phyloP scores from a whole-genome alignment of 768 basidiomycete genomes.

The Pleurotus cornucopiae region DNA sequence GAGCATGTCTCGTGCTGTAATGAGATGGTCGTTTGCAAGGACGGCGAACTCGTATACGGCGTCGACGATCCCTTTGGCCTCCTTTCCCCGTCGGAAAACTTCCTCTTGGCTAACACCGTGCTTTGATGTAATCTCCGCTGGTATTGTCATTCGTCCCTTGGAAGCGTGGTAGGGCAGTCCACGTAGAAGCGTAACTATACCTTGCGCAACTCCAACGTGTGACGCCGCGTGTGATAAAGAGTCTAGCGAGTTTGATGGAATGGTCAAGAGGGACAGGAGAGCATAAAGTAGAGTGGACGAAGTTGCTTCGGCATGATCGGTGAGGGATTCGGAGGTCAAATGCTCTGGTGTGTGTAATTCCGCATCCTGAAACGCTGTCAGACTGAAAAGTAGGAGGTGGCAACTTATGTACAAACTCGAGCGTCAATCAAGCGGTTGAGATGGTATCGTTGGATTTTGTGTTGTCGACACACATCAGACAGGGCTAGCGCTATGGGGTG shows the following conservation, averaged over 20 bases:
- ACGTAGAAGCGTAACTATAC: constrained; percentile 66
- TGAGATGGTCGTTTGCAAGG: constrained; percentile 74
- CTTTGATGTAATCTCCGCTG: constrained; percentile 76
- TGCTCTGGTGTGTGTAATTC: constrained; percentile 64
- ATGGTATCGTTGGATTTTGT: constrained; percentile 65
- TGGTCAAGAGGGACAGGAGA: constrained; percentile 60
- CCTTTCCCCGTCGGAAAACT: constrained; percentile 55
- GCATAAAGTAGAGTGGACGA: constrained; percentile 76
- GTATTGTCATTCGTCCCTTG: constrained; percentile 69
- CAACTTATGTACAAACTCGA: constrained; percentile 46
- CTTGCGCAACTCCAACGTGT: constrained; percentile 75
- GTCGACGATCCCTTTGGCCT: constrained; percentile 61
- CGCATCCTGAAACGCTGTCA: constrained; percentile 42
- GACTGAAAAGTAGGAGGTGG: constrained; percentile 10
- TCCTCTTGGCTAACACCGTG: constrained; percentile 79
- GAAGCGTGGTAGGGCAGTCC: constrained; percentile 75
- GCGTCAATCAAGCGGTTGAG: constrained; percentile 83
- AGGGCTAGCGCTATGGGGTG: constrained; percentile 81
- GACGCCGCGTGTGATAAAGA: constrained; percentile 70
- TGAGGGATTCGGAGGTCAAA: constrained; percentile 63
- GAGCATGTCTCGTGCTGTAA: constrained; percentile 70
- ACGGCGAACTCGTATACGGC: constrained; percentile 84
- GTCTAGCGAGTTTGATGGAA: constrained; percentile 15
- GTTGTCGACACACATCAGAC: constrained; percentile 44
- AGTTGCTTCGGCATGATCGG: constrained; percentile 75